Percentiles rank a stretch among this genome's conserved stretches.
Conservation (phyloP, 352 stramenopile genomes). For the Thalassiosira hispida region DNA sequence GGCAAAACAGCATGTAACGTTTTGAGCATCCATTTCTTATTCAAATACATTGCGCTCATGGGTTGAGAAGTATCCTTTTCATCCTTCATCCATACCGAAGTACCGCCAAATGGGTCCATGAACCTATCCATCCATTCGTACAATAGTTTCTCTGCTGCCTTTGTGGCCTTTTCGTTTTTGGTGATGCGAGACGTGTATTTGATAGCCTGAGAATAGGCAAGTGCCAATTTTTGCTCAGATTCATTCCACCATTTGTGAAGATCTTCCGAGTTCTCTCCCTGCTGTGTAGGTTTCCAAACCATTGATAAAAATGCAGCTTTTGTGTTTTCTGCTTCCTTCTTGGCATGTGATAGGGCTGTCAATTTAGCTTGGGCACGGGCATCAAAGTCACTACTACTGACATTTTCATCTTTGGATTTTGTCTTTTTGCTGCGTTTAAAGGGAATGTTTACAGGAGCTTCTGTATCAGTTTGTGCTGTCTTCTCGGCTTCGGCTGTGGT, state of each 20-base stretch:
- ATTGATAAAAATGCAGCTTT: slow-evolving; percentile 24
- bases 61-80: not conserved
- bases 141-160: slow-evolving; percentile 31
- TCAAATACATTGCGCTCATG: slow-evolving; percentile 4
- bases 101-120: slow-evolving; percentile 14
- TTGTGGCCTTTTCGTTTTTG: slow-evolving; percentile 36
- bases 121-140: slow-evolving; percentile 50
- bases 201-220: slow-evolving; percentile 48
- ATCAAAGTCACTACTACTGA: slow-evolving; percentile 16
- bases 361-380: slow-evolving; percentile 40
- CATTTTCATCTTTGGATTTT: not conserved
- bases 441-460: not conserved
- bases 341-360: slow-evolving; percentile 24
- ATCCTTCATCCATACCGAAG: slow-evolving; percentile 9
- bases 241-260: slow-evolving; percentile 28
- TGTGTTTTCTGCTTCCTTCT: slow-evolving; percentile 15
- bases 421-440: not conserved
- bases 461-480: not conserved
- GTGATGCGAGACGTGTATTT: slow-evolving; percentile 50
- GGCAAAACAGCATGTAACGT: slow-evolving; percentile 28
- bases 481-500: not conserved
- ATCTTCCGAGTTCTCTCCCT: not conserved
- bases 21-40: slow-evolving; percentile 38
- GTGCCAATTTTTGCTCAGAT: slow-evolving; percentile 29
- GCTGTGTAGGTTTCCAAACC: too few species aligned